Conservation (phyloP, 257 asterid species). For the Solanum virginianum region DNA sequence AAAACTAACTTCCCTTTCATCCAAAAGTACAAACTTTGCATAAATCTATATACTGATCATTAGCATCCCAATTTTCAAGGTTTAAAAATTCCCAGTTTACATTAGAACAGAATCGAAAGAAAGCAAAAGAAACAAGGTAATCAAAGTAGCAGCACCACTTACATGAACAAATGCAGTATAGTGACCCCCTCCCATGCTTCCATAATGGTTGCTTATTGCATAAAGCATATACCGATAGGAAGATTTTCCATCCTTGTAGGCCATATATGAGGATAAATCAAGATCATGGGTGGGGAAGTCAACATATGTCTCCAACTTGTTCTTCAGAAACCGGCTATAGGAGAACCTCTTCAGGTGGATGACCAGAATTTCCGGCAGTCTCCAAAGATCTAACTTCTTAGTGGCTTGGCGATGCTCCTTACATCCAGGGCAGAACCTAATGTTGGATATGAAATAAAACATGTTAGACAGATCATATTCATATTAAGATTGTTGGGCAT, state of each 20-base stretch:
- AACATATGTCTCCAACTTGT: constrained; percentile 76
- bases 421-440: constrained; percentile 80
- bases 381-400: constrained; percentile 86
- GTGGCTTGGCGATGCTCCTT: constrained; percentile 86
- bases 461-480: constrained; percentile 3
- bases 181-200: constrained; percentile 93
- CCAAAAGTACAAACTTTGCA: background rate
- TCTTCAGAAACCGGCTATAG: constrained; percentile 55
- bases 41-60: background rate
- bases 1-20: background rate
- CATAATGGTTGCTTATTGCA: constrained; percentile 85
- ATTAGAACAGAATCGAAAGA: background rate
- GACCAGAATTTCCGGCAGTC: constrained; percentile 81
- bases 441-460: constrained; percentile 5
- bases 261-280: constrained; percentile 53
- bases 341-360: constrained; percentile 92
- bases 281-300: constrained; percentile 78
- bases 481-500: constrained; percentile 1
- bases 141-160: constrained; percentile 19
- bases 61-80: background rate
- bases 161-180: constrained; percentile 84
- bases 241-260: constrained; percentile 39
- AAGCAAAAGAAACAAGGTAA: background rate
- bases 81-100: background rate
- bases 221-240: constrained; percentile 63